Conservation (phyloP, 768 basidiomycete species). For the Peribolospora baueri region DNA sequence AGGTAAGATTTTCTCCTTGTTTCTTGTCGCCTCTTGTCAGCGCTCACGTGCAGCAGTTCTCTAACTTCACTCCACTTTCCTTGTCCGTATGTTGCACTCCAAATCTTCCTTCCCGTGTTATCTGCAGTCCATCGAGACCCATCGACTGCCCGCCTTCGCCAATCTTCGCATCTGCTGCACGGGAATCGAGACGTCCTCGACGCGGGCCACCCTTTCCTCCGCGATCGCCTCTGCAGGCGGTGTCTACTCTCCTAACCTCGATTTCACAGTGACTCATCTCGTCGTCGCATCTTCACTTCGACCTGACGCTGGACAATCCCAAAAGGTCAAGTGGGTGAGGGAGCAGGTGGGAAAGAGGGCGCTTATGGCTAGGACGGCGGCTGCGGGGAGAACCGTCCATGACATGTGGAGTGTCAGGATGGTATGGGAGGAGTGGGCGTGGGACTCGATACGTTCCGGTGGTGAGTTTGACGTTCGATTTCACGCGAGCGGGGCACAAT, state of each 20-base stretch:
- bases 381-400: too few species aligned
- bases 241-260: constrained; percentile 44
- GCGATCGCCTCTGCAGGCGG: constrained; percentile 39
- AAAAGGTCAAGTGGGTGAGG: constrained; percentile 33
- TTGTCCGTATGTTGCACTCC: background rate
- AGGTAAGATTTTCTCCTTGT: too few species aligned
- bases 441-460: constrained; percentile 61
- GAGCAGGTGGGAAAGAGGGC: constrained; percentile 37
- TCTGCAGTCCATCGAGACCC: constrained; percentile 30
- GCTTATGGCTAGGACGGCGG: too few species aligned
- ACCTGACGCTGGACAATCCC: constrained; percentile 57
- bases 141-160: constrained; percentile 50
- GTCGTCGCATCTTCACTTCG: constrained; percentile 22
- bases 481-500: too few species aligned
- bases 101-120: background rate
- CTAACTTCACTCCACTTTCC: too few species aligned
- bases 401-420: constrained; percentile 25
- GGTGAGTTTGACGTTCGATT: constrained; percentile 21
- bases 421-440: constrained; percentile 93
- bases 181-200: constrained; percentile 34
- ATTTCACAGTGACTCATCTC: constrained; percentile 62
- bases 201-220: constrained; percentile 39
- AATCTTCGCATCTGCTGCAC: constrained; percentile 47
- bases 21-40: too few species aligned
- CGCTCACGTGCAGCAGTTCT: too few species aligned